phyloP scores from a whole-genome alignment of 352 stramenopile species.

The Blastocystis sp. region DNA sequence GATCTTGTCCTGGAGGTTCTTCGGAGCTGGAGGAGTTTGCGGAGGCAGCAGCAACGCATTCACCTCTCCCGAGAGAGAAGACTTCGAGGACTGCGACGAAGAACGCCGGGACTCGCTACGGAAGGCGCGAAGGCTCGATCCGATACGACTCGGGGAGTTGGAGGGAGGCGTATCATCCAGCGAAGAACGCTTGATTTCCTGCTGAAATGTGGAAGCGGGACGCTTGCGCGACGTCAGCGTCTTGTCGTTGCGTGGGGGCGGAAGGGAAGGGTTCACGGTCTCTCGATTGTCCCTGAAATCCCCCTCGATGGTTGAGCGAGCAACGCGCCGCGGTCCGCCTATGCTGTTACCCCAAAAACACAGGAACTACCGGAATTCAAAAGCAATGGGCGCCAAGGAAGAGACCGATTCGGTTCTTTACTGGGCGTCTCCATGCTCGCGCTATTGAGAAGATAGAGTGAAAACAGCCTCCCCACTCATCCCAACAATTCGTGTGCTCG shows the following conservation, averaged over 20 bases:
- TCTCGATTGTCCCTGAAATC: not conserved
- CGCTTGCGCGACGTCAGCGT: slow-evolving; percentile 11
- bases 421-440: not conserved
- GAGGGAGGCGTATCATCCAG: no score
- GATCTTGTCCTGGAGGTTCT: slow-evolving; percentile 41
- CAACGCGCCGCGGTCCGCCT: slow-evolving; percentile 32
- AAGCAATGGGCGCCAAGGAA: not conserved
- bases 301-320: not conserved
- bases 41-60: not conserved
- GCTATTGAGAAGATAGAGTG: not conserved
- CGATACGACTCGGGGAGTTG: no score
- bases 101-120: no score
- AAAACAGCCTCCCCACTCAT: not conserved
- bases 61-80: no score
- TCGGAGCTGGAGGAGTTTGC: slow-evolving; percentile 15
- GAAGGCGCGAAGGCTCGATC: no score
- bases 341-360: not conserved
- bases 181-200: not conserved
- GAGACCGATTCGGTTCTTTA: not conserved
- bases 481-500: not conserved
- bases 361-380: slow-evolving; percentile 1
- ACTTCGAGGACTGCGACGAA: no score
- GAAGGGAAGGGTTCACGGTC: not conserved
- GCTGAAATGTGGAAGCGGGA: not conserved
- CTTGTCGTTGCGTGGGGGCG: not conserved